These are phyloP conservation scores for Coemansia sp. DNA, from an alignment of 371 early-diverging fungal species.

Conservation along the genomic window DNA sequence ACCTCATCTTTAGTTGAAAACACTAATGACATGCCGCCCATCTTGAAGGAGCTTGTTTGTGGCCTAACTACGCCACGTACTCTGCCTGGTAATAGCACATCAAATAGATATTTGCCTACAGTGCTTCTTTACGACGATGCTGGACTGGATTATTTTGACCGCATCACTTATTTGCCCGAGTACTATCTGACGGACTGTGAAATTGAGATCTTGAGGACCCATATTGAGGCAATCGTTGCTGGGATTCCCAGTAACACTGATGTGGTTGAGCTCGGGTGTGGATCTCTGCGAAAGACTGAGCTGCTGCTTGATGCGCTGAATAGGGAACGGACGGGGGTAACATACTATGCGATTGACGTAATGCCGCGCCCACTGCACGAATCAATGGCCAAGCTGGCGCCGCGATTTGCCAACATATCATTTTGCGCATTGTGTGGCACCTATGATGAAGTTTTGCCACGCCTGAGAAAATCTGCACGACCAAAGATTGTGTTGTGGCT, in stretches of 20 bases:
- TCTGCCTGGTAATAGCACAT: constrained; percentile 16
- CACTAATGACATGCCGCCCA: constrained; percentile 12
- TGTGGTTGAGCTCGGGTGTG: constrained; percentile 82
- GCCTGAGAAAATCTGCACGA: constrained; percentile 54
- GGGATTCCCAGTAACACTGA: constrained; percentile 66
- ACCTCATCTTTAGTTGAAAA: constrained; percentile 2
- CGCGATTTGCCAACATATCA: constrained; percentile 59
- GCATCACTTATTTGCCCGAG: constrained; percentile 80
- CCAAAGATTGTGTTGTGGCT: constrained; percentile 81
- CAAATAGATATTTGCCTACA: constrained; percentile 55
- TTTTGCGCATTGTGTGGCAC: constrained; percentile 84
- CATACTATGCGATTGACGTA: constrained; percentile 91
- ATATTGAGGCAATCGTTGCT: constrained; percentile 65
- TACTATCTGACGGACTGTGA: constrained; percentile 87
- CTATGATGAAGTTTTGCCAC: constrained; percentile 76
- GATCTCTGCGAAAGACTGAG: constrained; percentile 84
- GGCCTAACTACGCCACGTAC: constrained; percentile 18
- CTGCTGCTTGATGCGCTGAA: constrained; percentile 74
- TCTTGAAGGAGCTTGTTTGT: constrained; percentile 20
- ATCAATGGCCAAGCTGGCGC: constrained; percentile 53
- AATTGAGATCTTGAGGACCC: constrained; percentile 65
- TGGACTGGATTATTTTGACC: constrained; percentile 83
- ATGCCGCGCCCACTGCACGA: constrained; percentile 74
- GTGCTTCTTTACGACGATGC: constrained; percentile 79
- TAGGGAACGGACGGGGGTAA: constrained; percentile 59